These are phyloP conservation scores for Candida tetrigidarum DNA, from an alignment of 1,139 yeast genomes.

Conservation along the genomic window DNA sequence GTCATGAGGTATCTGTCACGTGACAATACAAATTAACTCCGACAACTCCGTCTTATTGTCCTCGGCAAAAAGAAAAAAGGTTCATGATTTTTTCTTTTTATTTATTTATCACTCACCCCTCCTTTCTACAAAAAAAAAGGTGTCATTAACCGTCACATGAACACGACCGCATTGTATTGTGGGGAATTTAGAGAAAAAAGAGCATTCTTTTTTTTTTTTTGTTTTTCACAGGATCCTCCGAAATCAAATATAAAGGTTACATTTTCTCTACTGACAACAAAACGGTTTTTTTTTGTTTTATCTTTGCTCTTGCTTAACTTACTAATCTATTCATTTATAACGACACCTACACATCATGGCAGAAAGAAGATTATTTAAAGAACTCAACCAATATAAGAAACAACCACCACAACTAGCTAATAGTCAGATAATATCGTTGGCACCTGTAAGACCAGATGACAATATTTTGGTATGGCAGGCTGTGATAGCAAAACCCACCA, in stretches of 20 bases:
- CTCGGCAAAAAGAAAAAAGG: no score
- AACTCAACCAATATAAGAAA: conserved; percentile 27
- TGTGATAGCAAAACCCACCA: conserved; percentile 56
- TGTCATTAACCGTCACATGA: conserved; percentile 1
- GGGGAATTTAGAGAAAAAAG: conserved; percentile 2
- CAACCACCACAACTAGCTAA: conserved; percentile 25
- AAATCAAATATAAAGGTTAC: not conserved
- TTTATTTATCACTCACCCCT: not conserved
- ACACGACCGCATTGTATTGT: conserved; percentile 4
- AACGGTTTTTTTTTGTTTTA: no score
- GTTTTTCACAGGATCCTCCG: conserved; percentile 5
- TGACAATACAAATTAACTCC: not conserved
- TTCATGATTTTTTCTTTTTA: conserved; percentile 2
- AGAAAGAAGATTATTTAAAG: conserved; percentile 35
- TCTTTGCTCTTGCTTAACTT: no score
- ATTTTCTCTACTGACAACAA: not conserved
- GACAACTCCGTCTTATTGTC: no score
- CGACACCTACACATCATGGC: conserved; percentile 23
- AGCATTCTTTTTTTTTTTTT: not conserved
- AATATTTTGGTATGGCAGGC: conserved; percentile 65
- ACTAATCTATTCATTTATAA: not conserved
- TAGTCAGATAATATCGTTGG: conserved; percentile 44
- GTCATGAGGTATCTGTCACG: not conserved
- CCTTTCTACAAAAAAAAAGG: not conserved
- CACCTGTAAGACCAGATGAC: conserved; percentile 44